Percentiles rank a stretch among this genome's conserved stretches.
Evolutionary conservation across 805 yeast species (phyloP).

Genomic region (Candida sphagnicola): DNA sequence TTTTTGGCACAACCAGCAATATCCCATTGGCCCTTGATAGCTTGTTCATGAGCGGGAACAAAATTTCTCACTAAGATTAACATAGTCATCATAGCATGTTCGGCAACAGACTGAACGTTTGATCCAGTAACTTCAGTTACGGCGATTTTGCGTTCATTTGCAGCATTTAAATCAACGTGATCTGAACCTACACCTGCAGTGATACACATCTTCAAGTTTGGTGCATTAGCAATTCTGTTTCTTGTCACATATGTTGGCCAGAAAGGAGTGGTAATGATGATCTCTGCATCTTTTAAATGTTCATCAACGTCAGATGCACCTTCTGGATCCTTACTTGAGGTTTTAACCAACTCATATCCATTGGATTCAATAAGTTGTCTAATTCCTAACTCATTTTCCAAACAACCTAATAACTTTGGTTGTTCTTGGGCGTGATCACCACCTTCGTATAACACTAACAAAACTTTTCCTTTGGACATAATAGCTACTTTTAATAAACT

Average conservation of each 20-base stretch:
- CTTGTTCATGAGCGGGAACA: slow-evolving; percentile 73
- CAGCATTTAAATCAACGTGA: slow-evolving; percentile 70
- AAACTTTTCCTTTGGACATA: slow-evolving; percentile 36
- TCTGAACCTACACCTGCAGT: slow-evolving; percentile 88
- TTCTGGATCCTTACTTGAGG: slow-evolving; percentile 65
- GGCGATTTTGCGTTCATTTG: slow-evolving; percentile 59
- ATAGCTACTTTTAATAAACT: too few relatives aligned
- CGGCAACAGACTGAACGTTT: slow-evolving; percentile 79
- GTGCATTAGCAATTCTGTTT: slow-evolving; percentile 65
- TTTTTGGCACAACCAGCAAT: slow-evolving; percentile 74
- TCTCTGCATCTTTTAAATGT: slow-evolving; percentile 67
- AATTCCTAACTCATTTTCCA: slow-evolving; percentile 74
- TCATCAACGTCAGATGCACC: slow-evolving; percentile 55
- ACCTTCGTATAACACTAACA: slow-evolving; percentile 58
- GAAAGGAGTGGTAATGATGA: slow-evolving; percentile 79
- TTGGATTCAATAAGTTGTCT: slow-evolving; percentile 56
- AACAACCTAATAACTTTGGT: slow-evolving; percentile 60
- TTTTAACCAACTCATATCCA: slow-evolving; percentile 65
- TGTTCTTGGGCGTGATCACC: slow-evolving; percentile 57
- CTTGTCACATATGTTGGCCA: slow-evolving; percentile 73
- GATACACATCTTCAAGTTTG: slow-evolving; percentile 62
- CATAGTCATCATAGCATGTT: slow-evolving; percentile 74
- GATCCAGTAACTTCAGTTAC: slow-evolving; percentile 83
- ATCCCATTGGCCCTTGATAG: slow-evolving; percentile 62
- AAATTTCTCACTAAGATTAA: slow-evolving; percentile 69